These are phyloP conservation scores for Hemisphaericaspora xylofermentans DNA, from an alignment of 1,139 yeast genomes.

Conservation along the genomic window DNA sequence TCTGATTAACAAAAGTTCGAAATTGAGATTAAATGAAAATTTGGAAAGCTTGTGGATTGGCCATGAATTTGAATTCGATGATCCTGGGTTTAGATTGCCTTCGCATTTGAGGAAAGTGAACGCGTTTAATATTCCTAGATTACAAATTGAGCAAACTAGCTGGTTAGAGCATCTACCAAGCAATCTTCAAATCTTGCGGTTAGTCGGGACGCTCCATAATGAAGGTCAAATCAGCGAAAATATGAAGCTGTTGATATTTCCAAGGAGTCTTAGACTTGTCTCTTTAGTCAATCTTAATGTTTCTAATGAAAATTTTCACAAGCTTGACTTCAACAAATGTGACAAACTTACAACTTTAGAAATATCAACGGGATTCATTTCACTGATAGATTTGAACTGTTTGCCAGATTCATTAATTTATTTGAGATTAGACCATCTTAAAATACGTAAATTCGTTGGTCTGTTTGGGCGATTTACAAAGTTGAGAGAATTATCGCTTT, in stretches of 20 bases:
- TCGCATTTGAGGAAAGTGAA: not conserved
- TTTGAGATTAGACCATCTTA: slow-evolving; percentile 1
- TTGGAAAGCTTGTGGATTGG: slow-evolving; percentile 2
- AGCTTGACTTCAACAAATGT: slow-evolving; percentile 5
- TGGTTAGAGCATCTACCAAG: slow-evolving; percentile 8
- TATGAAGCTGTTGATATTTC: slow-evolving; percentile 1
- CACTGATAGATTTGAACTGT: slow-evolving; percentile 2
- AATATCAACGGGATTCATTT: slow-evolving; percentile 1
- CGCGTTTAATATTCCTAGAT: not conserved
- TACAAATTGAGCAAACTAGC: slow-evolving; percentile 1
- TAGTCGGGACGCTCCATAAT: not conserved
- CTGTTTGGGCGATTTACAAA: slow-evolving; percentile 3
- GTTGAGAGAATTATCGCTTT: slow-evolving; percentile 1
- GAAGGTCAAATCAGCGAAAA: not conserved
- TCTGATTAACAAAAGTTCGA: slow-evolving; percentile 1
- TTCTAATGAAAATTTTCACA: not conserved
- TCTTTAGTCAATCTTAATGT: slow-evolving; percentile 1
- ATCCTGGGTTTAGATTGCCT: slow-evolving; percentile 5
- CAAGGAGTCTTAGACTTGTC: slow-evolving; percentile 4
- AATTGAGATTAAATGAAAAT: slow-evolving; percentile 2
- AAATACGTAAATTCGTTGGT: slow-evolving; percentile 1
- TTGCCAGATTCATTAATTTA: slow-evolving; percentile 3
- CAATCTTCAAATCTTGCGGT: slow-evolving; percentile 1
- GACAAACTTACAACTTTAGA: not conserved
- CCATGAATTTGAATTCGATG: slow-evolving; percentile 5